Base-by-base conservation (phyloP, 2,329 filamentous ascomycete species). In the Penicillium palitans region DNA sequence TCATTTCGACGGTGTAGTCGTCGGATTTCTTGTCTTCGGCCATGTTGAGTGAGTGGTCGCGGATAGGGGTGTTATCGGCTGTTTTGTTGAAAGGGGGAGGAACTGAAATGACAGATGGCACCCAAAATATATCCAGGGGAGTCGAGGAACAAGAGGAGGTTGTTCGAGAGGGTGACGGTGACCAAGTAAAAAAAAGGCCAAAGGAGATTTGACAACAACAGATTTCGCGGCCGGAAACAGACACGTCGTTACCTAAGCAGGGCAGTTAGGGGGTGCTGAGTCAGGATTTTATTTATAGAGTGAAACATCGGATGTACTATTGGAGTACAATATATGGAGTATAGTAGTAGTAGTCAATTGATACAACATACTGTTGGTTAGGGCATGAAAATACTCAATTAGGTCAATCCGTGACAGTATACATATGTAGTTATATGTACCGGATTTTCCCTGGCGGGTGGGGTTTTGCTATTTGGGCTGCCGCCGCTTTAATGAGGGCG, bases 21-120 rank as follows among this genome's bases (percentile, higher is more conserved):
- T 84, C 83, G 73, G 90, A 89, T 77, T 91, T 95, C 83, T 95
- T 96, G 75, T 93, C 92, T 81, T 95, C 90, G 71, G 88, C 83
- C 91, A 96, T 96, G 65, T 69, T 82, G 72, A 39, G 15, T 12
- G 45, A 24, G 31, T 33, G n/a, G 44, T 39, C 40, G 55, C 57
- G 58, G 55, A 57, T 55, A 37, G 35, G 42, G 37, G 51, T 29
- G 40, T 41, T 37, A 48, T 45, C 55, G 49, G 51, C 37, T 50
- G 5, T 24, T 41, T 33, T 29, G 40, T 29, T 50, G 52, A 55
- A 31, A 42, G 39, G 53, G n/a, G 53, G n/a, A 53, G 41, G 33
- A 29, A 31, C 27, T 29, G 37, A 31, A 55, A 52, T 37, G 47
- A 52, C 33, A 41, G 53, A 52, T 50, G 48, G 50, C n/a, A 52